These are phyloP conservation scores for Lasiosphaeris hirsuta DNA, from an alignment of 495 filamentous ascomycete species.

Conservation along the genomic window DNA sequence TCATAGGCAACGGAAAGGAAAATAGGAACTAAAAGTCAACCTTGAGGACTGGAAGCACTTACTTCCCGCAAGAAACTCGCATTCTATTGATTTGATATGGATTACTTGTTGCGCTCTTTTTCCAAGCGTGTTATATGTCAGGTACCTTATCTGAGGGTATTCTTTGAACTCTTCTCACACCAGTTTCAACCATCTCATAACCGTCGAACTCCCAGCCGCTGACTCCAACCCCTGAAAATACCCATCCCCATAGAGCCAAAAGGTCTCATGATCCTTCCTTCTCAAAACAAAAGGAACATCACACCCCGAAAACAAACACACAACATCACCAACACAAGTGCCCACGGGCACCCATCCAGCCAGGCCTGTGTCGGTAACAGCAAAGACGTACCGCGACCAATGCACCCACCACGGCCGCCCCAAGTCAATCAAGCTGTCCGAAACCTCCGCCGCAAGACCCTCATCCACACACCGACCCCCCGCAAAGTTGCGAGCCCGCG, in stretches of 20 bases:
- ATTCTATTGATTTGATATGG: too few species aligned
- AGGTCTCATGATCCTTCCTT: slow-evolving; percentile 3
- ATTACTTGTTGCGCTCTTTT: too few species aligned
- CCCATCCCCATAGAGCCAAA: slow-evolving; percentile 3
- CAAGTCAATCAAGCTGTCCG: not conserved
- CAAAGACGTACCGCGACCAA: not conserved
- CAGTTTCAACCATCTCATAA: not conserved
- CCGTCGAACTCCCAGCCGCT: not conserved
- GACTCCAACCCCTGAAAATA: slow-evolving; percentile 1
- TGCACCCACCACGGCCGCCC: slow-evolving; percentile 1
- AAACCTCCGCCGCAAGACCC: not conserved
- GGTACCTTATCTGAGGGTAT: too few species aligned
- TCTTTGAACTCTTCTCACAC: slow-evolving; percentile 6
- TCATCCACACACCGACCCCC: not conserved
- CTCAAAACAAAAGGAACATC: slow-evolving; percentile 3
- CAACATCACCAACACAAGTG: not conserved
- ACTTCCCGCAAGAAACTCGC: too few species aligned
- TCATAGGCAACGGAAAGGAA: too few species aligned
- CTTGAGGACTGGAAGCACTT: too few species aligned
- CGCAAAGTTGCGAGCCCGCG: not conserved
- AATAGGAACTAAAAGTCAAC: too few species aligned
- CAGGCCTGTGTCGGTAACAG: not conserved
- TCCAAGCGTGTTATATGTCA: too few species aligned
- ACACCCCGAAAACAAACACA: slow-evolving; percentile 5
- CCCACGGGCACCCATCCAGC: not conserved